Percentiles rank a stretch among this genome's conserved stretches.
Evolutionary conservation across 371 early-diverging fungal species (phyloP).

Genomic region (Zychaea mexicana): DNA sequence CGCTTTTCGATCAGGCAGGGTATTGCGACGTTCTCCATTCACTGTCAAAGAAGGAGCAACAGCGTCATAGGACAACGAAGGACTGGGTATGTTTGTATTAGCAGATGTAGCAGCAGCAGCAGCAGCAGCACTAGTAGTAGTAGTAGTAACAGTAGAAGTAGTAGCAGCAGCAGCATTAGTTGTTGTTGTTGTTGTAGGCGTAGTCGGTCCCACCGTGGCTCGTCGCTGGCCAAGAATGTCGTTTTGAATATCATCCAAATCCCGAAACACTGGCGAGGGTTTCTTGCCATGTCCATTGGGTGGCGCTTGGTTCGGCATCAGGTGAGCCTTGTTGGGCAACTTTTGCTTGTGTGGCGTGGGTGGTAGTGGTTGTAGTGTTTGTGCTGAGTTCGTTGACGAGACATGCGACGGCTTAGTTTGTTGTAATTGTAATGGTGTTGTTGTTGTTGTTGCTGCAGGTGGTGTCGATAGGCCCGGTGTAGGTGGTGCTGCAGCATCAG

Average conservation of each 20-base stretch:
- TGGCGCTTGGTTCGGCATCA: constrained; percentile 3
- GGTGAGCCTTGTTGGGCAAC: constrained; percentile 23
- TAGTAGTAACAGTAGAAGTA: neutral
- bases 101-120: neutral
- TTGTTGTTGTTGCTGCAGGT: neutral
- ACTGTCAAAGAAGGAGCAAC: neutral
- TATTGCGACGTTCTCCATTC: neutral
- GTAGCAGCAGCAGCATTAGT: neutral
- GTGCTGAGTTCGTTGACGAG: no score
- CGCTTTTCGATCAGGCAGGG: neutral
- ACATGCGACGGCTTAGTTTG: neutral
- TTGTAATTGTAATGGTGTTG: neutral
- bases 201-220: neutral
- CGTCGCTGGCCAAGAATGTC: neutral
- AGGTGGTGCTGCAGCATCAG: neutral
- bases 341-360: constrained; percentile 19
- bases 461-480: neutral
- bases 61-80: neutral
- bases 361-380: neutral
- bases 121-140: neutral
- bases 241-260: constrained; percentile 12
- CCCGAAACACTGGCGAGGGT: neutral
- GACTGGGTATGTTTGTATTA: neutral
- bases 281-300: neutral
- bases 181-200: neutral